Evolutionary conservation across 495 filamentous ascomycete genomes (phyloP).

Genomic region (Aeminium ludgeri): DNA sequence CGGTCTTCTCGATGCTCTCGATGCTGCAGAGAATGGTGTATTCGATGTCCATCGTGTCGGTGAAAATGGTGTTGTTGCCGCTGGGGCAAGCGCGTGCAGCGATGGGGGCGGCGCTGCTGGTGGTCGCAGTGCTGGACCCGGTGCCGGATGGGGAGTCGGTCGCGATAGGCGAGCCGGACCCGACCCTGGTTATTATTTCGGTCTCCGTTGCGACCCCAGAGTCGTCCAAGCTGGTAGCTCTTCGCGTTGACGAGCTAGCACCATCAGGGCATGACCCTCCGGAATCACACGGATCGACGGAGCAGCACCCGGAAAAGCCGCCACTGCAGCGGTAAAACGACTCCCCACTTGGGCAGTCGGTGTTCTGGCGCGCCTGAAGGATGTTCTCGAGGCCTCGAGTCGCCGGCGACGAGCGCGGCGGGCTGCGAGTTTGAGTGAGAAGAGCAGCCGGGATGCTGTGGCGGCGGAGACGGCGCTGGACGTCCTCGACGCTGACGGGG

Average conservation of each 20-base stretch:
- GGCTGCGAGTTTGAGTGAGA: too few relatives aligned
- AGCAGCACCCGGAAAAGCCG: conserved; percentile 11
- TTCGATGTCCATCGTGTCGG: conserved; percentile 6
- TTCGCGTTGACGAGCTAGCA: not conserved
- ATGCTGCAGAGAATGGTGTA: conserved; percentile 9
- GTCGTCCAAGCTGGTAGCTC: not conserved
- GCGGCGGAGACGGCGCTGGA: too few relatives aligned
- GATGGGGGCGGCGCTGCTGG: not conserved
- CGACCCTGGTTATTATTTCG: not conserved
- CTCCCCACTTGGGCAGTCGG: conserved; percentile 3
- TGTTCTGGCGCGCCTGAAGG: too few relatives aligned
- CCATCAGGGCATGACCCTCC: conserved; percentile 4
- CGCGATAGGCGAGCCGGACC: not conserved
- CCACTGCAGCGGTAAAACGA: conserved; percentile 8
- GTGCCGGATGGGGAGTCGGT: not conserved
- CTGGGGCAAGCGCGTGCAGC: conserved; percentile 2
- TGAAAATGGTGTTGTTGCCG: conserved; percentile 5
- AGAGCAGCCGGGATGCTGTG: too few relatives aligned
- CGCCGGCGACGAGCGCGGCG: too few relatives aligned
- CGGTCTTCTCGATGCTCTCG: conserved; percentile 6
- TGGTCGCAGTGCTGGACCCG: not conserved
- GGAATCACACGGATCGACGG: conserved; percentile 8
- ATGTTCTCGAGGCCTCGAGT: too few relatives aligned
- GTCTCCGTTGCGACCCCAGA: not conserved
- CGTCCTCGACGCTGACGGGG: too few relatives aligned